phyloP scores from a whole-genome alignment of 2,329 filamentous ascomycete genomes.

The Chaetothyriales sp. region DNA sequence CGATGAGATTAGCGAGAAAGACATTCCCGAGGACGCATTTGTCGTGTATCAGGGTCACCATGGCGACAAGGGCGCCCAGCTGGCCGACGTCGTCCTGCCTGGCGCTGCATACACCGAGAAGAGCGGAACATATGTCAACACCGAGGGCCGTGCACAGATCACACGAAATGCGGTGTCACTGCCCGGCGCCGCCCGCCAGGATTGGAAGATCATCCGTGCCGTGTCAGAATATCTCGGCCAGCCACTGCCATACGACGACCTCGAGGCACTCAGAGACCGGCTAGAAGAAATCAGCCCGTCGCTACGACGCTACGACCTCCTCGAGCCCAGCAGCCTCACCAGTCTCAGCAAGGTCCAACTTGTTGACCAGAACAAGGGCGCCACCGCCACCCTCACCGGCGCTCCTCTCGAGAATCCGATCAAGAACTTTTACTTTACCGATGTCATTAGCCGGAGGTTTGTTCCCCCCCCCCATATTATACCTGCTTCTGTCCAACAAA shows the following conservation, averaged over 20 bases:
- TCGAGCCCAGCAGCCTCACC: conserved; percentile 63
- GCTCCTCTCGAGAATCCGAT: conserved; percentile 68
- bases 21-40: conserved; percentile 91
- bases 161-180: conserved; percentile 77
- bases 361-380: conserved; percentile 88
- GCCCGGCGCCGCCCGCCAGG: conserved; percentile 77
- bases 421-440: conserved; percentile 96
- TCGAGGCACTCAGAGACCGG: conserved; percentile 74
- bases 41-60: conserved; percentile 97
- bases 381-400: conserved; percentile 49
- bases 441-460: conserved; percentile 89
- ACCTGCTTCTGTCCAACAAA: background rate
- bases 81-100: conserved; percentile 85
- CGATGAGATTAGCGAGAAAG: conserved; percentile 70
- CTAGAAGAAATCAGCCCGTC: conserved; percentile 92
- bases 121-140: conserved; percentile 90
- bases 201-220: conserved; percentile 98
- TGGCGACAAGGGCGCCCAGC: conserved; percentile 80
- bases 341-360: conserved; percentile 83
- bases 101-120: conserved; percentile 96
- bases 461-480: conserved; percentile 19
- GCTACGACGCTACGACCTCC: conserved; percentile 74
- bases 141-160: conserved; percentile 89
- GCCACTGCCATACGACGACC: conserved; percentile 82
- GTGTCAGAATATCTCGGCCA: conserved; percentile 77